Percentiles rank a stretch among this genome's conserved stretches.
phyloP scores from a whole-genome alignment of 2,329 filamentous ascomycete genomes.

The Fusarium sp. region DNA sequence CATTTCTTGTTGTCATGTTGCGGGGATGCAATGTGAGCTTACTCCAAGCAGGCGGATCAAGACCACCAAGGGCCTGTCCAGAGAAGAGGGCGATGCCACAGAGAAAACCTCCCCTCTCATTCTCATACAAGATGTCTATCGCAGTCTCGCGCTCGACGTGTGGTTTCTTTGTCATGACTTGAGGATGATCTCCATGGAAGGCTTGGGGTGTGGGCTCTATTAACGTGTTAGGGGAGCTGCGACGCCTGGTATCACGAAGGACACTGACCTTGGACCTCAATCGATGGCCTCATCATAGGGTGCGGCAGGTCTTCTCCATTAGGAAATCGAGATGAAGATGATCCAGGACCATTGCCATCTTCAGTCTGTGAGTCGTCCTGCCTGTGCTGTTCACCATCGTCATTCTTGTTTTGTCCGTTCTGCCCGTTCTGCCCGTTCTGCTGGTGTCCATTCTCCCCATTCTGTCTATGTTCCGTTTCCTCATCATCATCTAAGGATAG shows the following conservation, averaged over 20 bases:
- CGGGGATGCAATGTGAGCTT: conserved; percentile 29
- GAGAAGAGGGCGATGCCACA: conserved; percentile 95
- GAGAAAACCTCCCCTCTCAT: conserved; percentile 89
- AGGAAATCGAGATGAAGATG: conserved; percentile 11
- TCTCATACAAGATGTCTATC: conserved; percentile 94
- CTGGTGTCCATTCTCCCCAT: background rate
- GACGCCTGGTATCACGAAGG: background rate
- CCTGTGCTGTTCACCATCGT: conserved; percentile 9
- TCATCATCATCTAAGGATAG: conserved; percentile 35
- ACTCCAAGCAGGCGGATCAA: conserved; percentile 89
- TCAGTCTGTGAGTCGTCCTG: conserved; percentile 29
- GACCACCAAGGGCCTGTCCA: conserved; percentile 81
- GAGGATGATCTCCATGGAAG: conserved; percentile 40
- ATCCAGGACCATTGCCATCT: conserved; percentile 8
- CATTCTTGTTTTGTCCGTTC: conserved; percentile 21
- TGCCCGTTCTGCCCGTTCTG: conserved; percentile 13
- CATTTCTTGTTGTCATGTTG: background rate
- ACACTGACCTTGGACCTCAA: conserved; percentile 49
- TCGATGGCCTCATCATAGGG: conserved; percentile 45
- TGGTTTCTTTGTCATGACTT: conserved; percentile 51
- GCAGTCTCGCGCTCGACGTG: conserved; percentile 63
- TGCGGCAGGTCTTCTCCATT: conserved; percentile 30
- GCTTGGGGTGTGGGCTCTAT: conserved; percentile 48
- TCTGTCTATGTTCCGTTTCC: conserved; percentile 7
- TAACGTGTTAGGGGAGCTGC: conserved; percentile 16